Evolutionary conservation across 352 stramenopile genomes (phyloP).

Genomic region (Phytopythium mirpurense): DNA sequence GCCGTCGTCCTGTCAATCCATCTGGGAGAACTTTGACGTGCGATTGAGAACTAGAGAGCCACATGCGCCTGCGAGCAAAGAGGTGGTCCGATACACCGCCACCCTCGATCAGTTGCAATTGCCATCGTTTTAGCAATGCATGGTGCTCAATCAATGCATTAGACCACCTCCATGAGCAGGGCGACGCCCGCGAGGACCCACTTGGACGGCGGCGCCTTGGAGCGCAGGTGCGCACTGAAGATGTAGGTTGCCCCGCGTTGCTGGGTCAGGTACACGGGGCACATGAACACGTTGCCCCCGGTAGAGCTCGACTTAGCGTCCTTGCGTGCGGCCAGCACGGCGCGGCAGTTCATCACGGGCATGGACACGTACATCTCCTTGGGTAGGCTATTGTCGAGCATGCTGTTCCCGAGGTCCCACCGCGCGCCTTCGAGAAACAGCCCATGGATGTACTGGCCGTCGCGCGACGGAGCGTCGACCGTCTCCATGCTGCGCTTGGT

Average conservation of each 20-base stretch:
- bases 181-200: conserved; percentile 89
- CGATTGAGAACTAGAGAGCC: too few relatives aligned
- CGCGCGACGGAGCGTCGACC: conserved; percentile 77
- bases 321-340: conserved; percentile 45
- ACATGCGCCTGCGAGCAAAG: too few relatives aligned
- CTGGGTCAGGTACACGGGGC: conserved; percentile 90
- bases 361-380: conserved; percentile 91
- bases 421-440: conserved; percentile 88
- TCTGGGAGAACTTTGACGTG: neutral
- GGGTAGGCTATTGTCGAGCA: conserved; percentile 73
- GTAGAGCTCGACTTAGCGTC: conserved; percentile 17
- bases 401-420: conserved; percentile 78
- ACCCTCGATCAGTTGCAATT: too few relatives aligned
- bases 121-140: too few relatives aligned
- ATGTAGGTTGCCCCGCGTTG: conserved; percentile 87
- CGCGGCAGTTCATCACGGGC: conserved; percentile 89
- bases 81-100: too few relatives aligned
- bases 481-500: conserved; percentile 84
- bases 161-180: conserved; percentile 88
- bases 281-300: conserved; percentile 57
- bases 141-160: too few relatives aligned
- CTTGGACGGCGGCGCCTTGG: conserved; percentile 83
- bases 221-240: conserved; percentile 84
- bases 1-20: neutral
- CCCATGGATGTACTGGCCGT: conserved; percentile 89